Conservation (phyloP, 176 grass and related monocot genomes). For the Lolium rigidum region DNA sequence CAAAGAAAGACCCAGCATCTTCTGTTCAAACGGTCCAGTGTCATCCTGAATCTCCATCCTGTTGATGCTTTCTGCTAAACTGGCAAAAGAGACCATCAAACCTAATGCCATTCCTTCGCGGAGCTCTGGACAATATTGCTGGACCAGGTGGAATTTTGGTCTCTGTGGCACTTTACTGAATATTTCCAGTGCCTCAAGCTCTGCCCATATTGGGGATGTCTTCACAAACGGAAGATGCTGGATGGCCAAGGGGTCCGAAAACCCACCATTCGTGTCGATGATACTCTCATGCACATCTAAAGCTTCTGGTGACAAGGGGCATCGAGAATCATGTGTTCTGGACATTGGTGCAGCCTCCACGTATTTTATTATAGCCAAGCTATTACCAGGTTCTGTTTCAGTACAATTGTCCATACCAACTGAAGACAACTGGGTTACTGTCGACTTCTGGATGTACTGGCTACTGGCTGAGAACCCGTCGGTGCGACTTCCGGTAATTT, state of each 20-base stretch:
- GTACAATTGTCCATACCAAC: neutral
- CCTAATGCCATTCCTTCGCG: conserved; percentile 73
- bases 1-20: conserved; percentile 45
- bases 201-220: conserved; percentile 51
- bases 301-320: neutral
- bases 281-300: conserved; percentile 5
- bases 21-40: conserved; percentile 43
- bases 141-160: conserved; percentile 50
- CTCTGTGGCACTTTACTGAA: conserved; percentile 49
- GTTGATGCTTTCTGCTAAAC: conserved; percentile 48
- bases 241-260: conserved; percentile 16
- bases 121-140: conserved; percentile 42
- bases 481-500: neutral
- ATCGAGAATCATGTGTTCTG: neutral
- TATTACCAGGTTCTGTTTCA: conserved; percentile 18
- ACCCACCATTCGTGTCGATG: conserved; percentile 4
- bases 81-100: conserved; percentile 66
- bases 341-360: conserved; percentile 30
- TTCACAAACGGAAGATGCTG: conserved; percentile 51
- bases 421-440: conserved; percentile 12
- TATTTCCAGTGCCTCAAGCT: conserved; percentile 58
- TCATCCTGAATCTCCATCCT: conserved; percentile 44
- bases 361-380: conserved; percentile 12
- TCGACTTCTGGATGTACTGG: neutral
- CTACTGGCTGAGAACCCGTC: neutral